Percentiles rank a stretch among this genome's conserved stretches.
Evolutionary conservation across 2,329 filamentous ascomycete genomes (phyloP).

Genomic region (Pseudopyrenochaeta lycopersici): DNA sequence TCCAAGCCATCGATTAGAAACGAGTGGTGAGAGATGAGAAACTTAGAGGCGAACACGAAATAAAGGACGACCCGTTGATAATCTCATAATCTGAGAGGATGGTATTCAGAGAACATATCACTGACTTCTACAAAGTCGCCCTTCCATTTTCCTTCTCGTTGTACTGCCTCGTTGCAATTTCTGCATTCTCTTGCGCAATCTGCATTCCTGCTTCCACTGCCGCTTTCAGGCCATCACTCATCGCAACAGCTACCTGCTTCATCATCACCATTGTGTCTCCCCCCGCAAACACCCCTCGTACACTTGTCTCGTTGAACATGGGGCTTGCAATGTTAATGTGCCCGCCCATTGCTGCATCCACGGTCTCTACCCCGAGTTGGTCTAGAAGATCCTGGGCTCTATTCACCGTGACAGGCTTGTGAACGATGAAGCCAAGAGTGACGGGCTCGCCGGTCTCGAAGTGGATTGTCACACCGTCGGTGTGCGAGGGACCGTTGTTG

Average conservation of each 20-base stretch:
- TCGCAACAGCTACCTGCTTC: constrained; percentile 43
- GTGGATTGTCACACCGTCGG: constrained; percentile 37
- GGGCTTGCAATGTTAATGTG: constrained; percentile 52
- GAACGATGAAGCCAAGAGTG: constrained; percentile 38
- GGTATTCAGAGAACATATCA: too few relatives aligned
- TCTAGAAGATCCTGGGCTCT: constrained; percentile 40
- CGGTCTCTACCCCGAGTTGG: constrained; percentile 46
- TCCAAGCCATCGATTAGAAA: too few relatives aligned
- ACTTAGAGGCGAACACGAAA: too few relatives aligned
- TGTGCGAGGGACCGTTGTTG: constrained; percentile 37
- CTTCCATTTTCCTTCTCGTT: constrained; percentile 15
- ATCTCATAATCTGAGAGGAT: too few relatives aligned
- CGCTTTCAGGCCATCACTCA: constrained; percentile 41
- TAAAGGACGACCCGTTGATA: too few relatives aligned
- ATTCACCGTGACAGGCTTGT: constrained; percentile 40
- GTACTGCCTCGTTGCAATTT: constrained; percentile 18
- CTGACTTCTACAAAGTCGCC: neutral
- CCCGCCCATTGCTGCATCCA: constrained; percentile 51
- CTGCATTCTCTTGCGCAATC: constrained; percentile 29
- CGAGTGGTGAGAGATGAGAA: too few relatives aligned
- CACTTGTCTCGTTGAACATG: constrained; percentile 61
- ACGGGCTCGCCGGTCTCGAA: constrained; percentile 37
- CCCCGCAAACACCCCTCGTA: constrained; percentile 62
- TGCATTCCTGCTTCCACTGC: constrained; percentile 35
- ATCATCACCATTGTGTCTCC: constrained; percentile 57